Conservation (phyloP, 768 basidiomycete species). For the Podaxis rugospora region DNA sequence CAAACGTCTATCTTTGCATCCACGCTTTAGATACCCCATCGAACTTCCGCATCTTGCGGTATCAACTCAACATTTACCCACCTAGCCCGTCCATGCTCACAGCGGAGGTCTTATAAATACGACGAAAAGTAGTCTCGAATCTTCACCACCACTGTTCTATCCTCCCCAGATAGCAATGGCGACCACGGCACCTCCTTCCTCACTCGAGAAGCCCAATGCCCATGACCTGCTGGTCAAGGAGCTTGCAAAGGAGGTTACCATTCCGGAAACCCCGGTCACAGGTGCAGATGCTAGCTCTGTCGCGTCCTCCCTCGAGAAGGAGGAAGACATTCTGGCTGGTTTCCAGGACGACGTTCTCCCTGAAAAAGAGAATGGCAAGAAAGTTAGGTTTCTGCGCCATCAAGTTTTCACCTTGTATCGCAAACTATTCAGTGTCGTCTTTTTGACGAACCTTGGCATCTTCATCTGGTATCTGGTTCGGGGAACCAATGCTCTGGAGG, state of each 20-base stretch:
- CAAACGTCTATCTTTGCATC: not conserved
- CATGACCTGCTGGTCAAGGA: not conserved
- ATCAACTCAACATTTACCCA: not conserved
- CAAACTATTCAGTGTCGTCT: slow-evolving; percentile 49
- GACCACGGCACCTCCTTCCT: not conserved
- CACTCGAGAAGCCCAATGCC: not conserved
- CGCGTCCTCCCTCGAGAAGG: not conserved
- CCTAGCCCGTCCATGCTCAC: not conserved
- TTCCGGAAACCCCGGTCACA: not conserved
- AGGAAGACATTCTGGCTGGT: not conserved
- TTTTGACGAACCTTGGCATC: slow-evolving; percentile 43
- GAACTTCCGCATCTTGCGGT: not conserved
- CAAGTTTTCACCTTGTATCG: slow-evolving; percentile 40
- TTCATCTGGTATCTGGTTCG: slow-evolving; percentile 36
- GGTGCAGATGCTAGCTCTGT: not conserved
- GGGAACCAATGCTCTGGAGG: slow-evolving; percentile 30
- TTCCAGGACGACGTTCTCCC: slow-evolving; percentile 9
- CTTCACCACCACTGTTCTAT: not conserved
- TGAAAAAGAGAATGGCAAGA: not conserved
- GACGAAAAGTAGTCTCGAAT: not conserved
- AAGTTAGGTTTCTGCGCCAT: slow-evolving; percentile 6
- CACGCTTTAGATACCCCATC: not conserved
- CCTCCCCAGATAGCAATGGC: not conserved
- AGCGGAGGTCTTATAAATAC: not conserved
- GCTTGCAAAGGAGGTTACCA: not conserved